Base-by-base conservation (phyloP, 441 rosid genomes). In the Populus tomentosa region DNA sequence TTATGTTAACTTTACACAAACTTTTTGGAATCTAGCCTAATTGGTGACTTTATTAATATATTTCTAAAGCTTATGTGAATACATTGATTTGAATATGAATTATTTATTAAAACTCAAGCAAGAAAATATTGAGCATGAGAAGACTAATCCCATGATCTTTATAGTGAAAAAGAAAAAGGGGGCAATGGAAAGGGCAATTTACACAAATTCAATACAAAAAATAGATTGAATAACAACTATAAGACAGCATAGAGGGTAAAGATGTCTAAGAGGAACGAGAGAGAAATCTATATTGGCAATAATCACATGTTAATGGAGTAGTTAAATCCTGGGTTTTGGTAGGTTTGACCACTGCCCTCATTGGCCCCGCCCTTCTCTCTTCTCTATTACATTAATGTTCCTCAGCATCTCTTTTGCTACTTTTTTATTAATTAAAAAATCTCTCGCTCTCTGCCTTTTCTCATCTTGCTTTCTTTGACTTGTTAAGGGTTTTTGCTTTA, bases 261-360 rank as follows among this genome's bases (percentile, higher is more conserved):
- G 33, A 11, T 0, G 87, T 79, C 65, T 40, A 67, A 32, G n/a
- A n/a, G 1, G 4, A 76, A 69, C 3, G 5, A 32, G 67, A 53
- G 53, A 66, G 46, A 28, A 23, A 24, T 23, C 11, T 8, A 10
- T 13, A 2, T 18, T 61, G 46, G 21, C 71, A 23, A 59, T 16
- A 53, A 28, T 30, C 23, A 73, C 2, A 2, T 8, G 14, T 21
- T 23, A 36, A 65, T 23, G 36, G 66, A 9, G 16, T 53, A 20
- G 78, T 78, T 75, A 65, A 85, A 84, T 85, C 76, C 71, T 69
- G 74, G 84, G 85, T 80, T 85, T 80, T 79, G 88, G 85, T 83
- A 86, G 88, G 89, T 89, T 87, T 91, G 94, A 90, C 96, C 87
- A 82, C 36, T 84, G 92, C 85, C 81, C 64, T 68, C 42, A 2